Percentiles rank a stretch among this genome's conserved stretches.
Evolutionary conservation across 1,284 basidiomycete genomes (phyloP).

Genomic region (Rhodotorula sp.): DNA sequence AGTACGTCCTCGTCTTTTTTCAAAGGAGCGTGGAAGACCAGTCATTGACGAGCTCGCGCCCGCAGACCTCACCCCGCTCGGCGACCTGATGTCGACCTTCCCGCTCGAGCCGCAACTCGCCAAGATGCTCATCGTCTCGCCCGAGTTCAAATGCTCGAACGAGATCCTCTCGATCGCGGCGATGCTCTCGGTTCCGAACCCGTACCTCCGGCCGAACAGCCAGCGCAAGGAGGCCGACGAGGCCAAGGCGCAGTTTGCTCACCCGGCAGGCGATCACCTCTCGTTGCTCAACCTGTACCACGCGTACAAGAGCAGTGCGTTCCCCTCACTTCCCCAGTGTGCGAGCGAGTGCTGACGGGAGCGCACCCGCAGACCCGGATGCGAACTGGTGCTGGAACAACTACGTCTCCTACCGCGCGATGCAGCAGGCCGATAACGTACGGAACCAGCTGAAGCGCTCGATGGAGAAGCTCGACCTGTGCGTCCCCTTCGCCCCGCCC

Average conservation of each 20-base stretch:
- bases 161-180: conserved; percentile 94
- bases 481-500: not conserved
- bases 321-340: conserved; percentile 47
- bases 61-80: conserved; percentile 73
- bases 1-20: conserved; percentile 44
- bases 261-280: conserved; percentile 94
- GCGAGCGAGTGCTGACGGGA: conserved; percentile 7
- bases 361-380: conserved; percentile 57
- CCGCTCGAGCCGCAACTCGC: conserved; percentile 96
- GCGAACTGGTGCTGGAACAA: conserved; percentile 92
- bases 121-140: conserved; percentile 91
- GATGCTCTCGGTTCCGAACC: conserved; percentile 96
- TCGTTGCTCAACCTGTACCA: conserved; percentile 96
- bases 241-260: conserved; percentile 83
- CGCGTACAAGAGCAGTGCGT: conserved; percentile 66
- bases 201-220: conserved; percentile 88
- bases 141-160: conserved; percentile 94
- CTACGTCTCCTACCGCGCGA: conserved; percentile 80
- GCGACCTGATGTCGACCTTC: conserved; percentile 95
- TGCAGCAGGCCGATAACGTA: conserved; percentile 94
- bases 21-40: too few species aligned
- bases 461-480: conserved; percentile 73
- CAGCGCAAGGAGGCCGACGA: conserved; percentile 86
- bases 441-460: conserved; percentile 83
- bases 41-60: not conserved